Evolutionary conservation across 371 early-diverging fungal species (phyloP).

Genomic region (Zychaea mexicana): DNA sequence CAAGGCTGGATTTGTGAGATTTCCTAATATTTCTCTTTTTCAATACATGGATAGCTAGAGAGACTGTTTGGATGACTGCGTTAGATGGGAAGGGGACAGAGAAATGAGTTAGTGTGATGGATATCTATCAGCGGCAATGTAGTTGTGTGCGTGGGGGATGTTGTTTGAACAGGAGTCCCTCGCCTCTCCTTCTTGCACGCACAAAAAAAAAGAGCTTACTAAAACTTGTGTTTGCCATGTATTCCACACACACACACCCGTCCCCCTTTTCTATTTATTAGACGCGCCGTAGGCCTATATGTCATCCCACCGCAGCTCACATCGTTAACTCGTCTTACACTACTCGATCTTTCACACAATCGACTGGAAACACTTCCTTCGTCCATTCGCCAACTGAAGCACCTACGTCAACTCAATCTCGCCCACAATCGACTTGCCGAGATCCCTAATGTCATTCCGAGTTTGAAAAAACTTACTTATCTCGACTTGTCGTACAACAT

Average conservation of each 20-base stretch:
- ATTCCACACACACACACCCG: neutral
- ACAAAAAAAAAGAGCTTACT: too few species aligned
- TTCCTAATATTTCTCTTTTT: neutral
- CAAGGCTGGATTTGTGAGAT: constrained; percentile 39
- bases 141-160: too few species aligned
- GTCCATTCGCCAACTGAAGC: constrained; percentile 28
- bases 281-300: constrained; percentile 28
- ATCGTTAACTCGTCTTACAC: constrained; percentile 27
- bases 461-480: constrained; percentile 25
- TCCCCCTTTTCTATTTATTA: neutral
- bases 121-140: too few species aligned
- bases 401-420: constrained; percentile 37
- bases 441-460: constrained; percentile 17
- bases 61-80: too few species aligned
- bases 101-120: too few species aligned
- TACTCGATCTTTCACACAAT: constrained; percentile 49
- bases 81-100: too few species aligned
- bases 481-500: constrained; percentile 60
- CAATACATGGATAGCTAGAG: too few species aligned
- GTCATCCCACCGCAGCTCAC: constrained; percentile 35
- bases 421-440: constrained; percentile 28
- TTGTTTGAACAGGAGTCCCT: too few species aligned
- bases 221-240: too few species aligned
- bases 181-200: too few species aligned
- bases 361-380: constrained; percentile 34